A percentile compares a stretch with the other conserved stretches of the same genome.
Conservation (phyloP, 768 basidiomycete genomes). For the Psilocybe cyanescens region DNA sequence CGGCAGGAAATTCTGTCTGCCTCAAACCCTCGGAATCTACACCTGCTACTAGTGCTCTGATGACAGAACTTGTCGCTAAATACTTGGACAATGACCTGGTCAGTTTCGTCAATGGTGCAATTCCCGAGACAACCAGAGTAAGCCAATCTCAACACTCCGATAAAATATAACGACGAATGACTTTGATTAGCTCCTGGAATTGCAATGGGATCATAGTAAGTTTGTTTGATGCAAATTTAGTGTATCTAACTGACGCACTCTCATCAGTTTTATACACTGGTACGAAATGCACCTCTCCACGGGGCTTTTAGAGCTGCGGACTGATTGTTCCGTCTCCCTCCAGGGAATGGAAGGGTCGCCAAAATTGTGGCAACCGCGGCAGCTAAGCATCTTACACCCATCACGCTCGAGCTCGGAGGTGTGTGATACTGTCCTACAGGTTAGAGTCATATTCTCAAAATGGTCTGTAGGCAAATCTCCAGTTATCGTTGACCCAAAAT, state of each 20-base stretch:
- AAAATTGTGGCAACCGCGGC: constrained; percentile 74
- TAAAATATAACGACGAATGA: not conserved
- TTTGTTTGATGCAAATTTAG: constrained; percentile 2
- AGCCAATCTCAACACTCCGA: constrained; percentile 9
- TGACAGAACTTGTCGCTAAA: constrained; percentile 71
- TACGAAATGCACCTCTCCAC: constrained; percentile 18
- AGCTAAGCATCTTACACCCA: constrained; percentile 74
- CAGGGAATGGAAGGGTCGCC: constrained; percentile 60
- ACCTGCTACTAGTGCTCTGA: constrained; percentile 55
- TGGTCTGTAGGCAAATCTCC: constrained; percentile 63
- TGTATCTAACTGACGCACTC: not conserved
- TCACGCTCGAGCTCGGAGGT: constrained; percentile 50
- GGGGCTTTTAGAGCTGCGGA: not conserved
- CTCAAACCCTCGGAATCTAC: constrained; percentile 80
- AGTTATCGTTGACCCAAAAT: constrained; percentile 70
- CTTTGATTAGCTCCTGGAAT: constrained; percentile 60
- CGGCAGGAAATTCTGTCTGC: constrained; percentile 74
- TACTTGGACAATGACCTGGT: constrained; percentile 74
- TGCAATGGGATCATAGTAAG: constrained; percentile 65
- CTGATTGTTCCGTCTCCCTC: not conserved
- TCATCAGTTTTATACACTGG: constrained; percentile 67
- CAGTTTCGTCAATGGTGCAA: constrained; percentile 70
- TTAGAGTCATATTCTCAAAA: not conserved
- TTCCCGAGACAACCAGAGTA: constrained; percentile 64
- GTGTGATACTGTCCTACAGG: constrained; percentile 12